phyloP scores from a whole-genome alignment of 2,329 filamentous ascomycete genomes.

The Monosporascus sp. region DNA sequence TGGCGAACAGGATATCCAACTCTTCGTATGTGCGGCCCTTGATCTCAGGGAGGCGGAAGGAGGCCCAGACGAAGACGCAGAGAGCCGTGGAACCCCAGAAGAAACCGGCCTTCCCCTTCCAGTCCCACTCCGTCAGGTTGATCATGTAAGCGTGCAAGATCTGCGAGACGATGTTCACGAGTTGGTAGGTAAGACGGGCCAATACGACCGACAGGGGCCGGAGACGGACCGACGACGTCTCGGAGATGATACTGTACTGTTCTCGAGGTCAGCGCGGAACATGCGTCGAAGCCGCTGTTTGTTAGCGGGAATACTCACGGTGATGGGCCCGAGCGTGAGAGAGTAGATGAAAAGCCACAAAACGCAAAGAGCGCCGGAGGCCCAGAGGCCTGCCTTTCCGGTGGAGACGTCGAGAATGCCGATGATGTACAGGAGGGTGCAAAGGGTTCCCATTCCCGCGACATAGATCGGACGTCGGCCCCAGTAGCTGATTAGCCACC shows the following conservation, averaged over 20 bases:
- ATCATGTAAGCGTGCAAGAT: conserved; percentile 34
- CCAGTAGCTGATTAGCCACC: conserved; percentile 31
- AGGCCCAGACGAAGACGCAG: conserved; percentile 42
- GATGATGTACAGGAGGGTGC: conserved; percentile 31
- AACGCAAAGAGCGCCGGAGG: conserved; percentile 37
- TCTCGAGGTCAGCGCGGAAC: conserved; percentile 4
- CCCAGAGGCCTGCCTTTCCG: conserved; percentile 36
- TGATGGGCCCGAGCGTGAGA: conserved; percentile 41
- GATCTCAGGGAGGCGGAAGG: conserved; percentile 47
- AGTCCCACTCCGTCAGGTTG: conserved; percentile 33
- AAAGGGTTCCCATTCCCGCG: conserved; percentile 33
- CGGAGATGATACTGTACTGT: conserved; percentile 41
- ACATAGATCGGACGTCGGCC: conserved; percentile 37
- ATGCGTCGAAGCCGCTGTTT: not conserved
- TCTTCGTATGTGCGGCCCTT: conserved; percentile 47
- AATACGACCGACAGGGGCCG: conserved; percentile 41
- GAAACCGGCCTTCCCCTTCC: conserved; percentile 37
- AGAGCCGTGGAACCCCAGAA: conserved; percentile 39
- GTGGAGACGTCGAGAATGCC: conserved; percentile 36
- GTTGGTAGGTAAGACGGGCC: conserved; percentile 38
- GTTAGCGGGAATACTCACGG: conserved; percentile 26
- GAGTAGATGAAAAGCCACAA: conserved; percentile 42
- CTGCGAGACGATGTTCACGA: conserved; percentile 37
- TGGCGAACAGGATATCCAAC: conserved; percentile 47
- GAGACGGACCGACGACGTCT: conserved; percentile 42